These are phyloP conservation scores for Tylopilus sp. DNA, from an alignment of 1,284 basidiomycete species.

Conservation along the genomic window DNA sequence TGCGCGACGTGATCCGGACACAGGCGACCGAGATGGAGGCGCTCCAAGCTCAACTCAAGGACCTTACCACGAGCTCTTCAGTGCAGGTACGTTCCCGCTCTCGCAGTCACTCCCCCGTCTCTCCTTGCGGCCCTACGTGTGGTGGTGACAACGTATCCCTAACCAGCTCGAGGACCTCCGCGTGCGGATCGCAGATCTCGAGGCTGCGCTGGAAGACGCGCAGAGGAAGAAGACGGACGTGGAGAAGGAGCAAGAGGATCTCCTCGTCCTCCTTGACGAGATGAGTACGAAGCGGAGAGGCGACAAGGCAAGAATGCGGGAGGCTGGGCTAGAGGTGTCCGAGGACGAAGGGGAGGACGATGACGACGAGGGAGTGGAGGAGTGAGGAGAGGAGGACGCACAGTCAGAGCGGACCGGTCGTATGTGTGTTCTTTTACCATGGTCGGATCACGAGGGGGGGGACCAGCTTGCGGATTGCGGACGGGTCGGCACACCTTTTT, in stretches of 20 bases:
- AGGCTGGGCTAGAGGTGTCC: slow-evolving; percentile 79
- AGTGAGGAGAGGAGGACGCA: neutral
- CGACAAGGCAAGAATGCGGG: slow-evolving; percentile 77
- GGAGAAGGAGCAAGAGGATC: slow-evolving; percentile 92
- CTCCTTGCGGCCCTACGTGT: neutral
- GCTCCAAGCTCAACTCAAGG: slow-evolving; percentile 54
- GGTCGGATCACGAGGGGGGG: too few species aligned
- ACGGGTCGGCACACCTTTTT: too few species aligned
- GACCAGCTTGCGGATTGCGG: too few species aligned
- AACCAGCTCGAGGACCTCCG: slow-evolving; percentile 40
- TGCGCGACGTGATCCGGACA: slow-evolving; percentile 75
- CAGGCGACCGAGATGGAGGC: slow-evolving; percentile 76
- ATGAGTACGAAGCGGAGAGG: slow-evolving; percentile 77
- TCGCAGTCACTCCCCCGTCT: too few species aligned
- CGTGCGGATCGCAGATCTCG: slow-evolving; percentile 42
- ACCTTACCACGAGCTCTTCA: slow-evolving; percentile 33
- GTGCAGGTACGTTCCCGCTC: slow-evolving; percentile 36
- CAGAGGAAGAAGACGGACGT: slow-evolving; percentile 72
- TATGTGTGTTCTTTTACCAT: too few species aligned
- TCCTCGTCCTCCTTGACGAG: slow-evolving; percentile 92
- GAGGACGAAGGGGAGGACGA: slow-evolving; percentile 80
- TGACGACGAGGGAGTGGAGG: slow-evolving; percentile 8
- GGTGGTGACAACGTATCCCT: neutral
- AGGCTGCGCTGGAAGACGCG: slow-evolving; percentile 49
- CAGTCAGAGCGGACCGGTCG: too few species aligned